Evolutionary conservation across 2,329 filamentous ascomycete genomes (phyloP).

Genomic region (Xylariomycetidae sp.): DNA sequence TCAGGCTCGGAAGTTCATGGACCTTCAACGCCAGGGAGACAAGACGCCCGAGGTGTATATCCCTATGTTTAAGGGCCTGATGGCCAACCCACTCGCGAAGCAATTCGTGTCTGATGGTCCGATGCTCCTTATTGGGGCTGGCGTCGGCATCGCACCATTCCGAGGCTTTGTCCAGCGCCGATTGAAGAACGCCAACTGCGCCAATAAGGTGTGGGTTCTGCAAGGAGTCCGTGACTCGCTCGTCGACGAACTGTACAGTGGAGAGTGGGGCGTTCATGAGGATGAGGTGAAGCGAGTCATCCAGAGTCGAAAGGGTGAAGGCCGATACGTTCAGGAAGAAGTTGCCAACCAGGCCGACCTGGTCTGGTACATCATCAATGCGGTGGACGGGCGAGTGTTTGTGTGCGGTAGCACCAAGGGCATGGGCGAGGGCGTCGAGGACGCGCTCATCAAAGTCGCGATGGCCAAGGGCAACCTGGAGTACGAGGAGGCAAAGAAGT

Average conservation of each 20-base stretch:
- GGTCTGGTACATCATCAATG: conserved; percentile 98
- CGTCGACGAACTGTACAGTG: conserved; percentile 92
- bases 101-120: conserved; percentile 91
- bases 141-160: conserved; percentile 96
- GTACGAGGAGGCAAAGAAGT: conserved; percentile 72
- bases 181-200: conserved; percentile 31
- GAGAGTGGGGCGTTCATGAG: conserved; percentile 93
- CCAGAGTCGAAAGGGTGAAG: conserved; percentile 68
- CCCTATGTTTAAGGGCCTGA: conserved; percentile 97
- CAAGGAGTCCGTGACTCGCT: conserved; percentile 59
- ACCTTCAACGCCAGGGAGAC: conserved; percentile 57
- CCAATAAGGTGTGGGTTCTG: conserved; percentile 33
- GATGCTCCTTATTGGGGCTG: conserved; percentile 95
- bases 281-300: conserved; percentile 78
- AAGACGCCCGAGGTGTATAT: conserved; percentile 60
- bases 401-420: conserved; percentile 93
- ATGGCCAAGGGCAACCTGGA: conserved; percentile 89
- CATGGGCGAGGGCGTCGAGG: conserved; percentile 95
- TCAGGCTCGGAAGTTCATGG: conserved; percentile 66
- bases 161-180: conserved; percentile 88
- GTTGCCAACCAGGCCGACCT: conserved; percentile 85
- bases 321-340: conserved; percentile 94
- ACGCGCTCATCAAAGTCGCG: conserved; percentile 79
- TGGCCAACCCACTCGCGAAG: conserved; percentile 91
- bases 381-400: conserved; percentile 91